Conservation (phyloP, 192 early-diverging fungal genomes). For the Umbelopsis ramanniana region DNA sequence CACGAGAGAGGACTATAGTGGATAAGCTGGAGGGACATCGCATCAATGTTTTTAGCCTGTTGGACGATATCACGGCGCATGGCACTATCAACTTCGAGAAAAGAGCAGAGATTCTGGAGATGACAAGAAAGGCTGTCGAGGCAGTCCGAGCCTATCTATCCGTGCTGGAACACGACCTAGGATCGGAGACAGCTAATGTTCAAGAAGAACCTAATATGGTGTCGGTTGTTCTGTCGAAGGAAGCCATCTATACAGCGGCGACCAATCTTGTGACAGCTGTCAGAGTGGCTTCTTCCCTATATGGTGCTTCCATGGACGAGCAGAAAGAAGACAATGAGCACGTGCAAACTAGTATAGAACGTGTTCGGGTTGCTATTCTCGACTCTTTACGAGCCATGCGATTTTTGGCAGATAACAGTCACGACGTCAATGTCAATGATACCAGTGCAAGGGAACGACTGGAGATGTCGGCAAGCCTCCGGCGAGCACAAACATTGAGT, state of each 20-base stretch:
- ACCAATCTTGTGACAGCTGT: conserved; percentile 43
- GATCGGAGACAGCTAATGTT: conserved; percentile 16
- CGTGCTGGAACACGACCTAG: conserved; percentile 36
- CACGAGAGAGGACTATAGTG: conserved; percentile 3
- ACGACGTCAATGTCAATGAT: background rate
- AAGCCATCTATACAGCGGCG: conserved; percentile 41
- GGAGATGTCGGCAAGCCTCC: conserved; percentile 22
- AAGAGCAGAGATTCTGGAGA: conserved; percentile 34
- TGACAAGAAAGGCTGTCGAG: conserved; percentile 39
- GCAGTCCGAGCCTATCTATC: conserved; percentile 38
- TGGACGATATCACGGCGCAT: conserved; percentile 4
- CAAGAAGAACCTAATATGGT: conserved; percentile 37
- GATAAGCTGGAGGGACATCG: conserved; percentile 13
- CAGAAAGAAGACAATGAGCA: conserved; percentile 22
- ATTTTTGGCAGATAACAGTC: background rate
- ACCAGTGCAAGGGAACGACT: background rate
- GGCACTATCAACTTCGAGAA: conserved; percentile 8
- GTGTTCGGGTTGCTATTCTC: conserved; percentile 15
- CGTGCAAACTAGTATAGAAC: conserved; percentile 23
- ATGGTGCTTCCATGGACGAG: background rate
- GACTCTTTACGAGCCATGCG: conserved; percentile 9
- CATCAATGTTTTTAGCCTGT: conserved; percentile 3
- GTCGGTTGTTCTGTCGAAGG: conserved; percentile 37
- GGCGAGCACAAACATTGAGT: conserved; percentile 34
- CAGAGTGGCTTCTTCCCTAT: conserved; percentile 28